Evolutionary conservation across 768 basidiomycete genomes (phyloP), one percentile per base, ranked within the genome.

Genomic region (Epithele typhae): DNA sequence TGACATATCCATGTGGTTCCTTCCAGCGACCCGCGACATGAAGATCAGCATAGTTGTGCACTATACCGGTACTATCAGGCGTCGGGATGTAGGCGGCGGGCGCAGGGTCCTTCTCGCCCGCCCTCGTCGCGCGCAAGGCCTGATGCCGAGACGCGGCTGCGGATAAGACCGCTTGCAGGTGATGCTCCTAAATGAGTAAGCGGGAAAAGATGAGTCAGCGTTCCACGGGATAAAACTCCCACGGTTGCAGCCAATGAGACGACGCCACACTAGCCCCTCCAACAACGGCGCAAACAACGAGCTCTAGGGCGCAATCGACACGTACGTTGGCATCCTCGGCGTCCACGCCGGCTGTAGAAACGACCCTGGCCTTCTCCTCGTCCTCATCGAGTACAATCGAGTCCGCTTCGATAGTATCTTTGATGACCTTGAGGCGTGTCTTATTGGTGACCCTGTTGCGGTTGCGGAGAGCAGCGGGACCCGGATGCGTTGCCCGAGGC

Each of bases 401-500:
- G 62, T 90, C 89, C 25, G 81, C 82, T 60, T 92, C 89, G 71
- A 88, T 78, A 65, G 79, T 79, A 50, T 88, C 90, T 66, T 82
- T 80, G 62, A 83, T 70, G 71, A 92, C 82, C 73, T 80, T 87
- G 63, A 92, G 86, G 51, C 88, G 82, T 59, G 87, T 89, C 76
- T 92, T 92, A 74, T 92, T 90, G 65, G 87, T 92, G 71, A 92
- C 84, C 65, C 88, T 83, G 71, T 89, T 90, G 68, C 88, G 84
- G 64, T 89, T 89, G 67, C 89, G 70, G 70, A 87, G 84, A 56
- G 85, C 79, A 51, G 87, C 83, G 58, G 84, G 78, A 68, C 79
- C 82, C 72, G 83, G 68, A 69, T 79, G 80, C 60, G 80, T 82
- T 68, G 81, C 83, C 62, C 86, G 86, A 78, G 86, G 86, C 87